Conservation (phyloP, 2,329 filamentous ascomycete species). For the Pseudogymnoascus sp. region DNA sequence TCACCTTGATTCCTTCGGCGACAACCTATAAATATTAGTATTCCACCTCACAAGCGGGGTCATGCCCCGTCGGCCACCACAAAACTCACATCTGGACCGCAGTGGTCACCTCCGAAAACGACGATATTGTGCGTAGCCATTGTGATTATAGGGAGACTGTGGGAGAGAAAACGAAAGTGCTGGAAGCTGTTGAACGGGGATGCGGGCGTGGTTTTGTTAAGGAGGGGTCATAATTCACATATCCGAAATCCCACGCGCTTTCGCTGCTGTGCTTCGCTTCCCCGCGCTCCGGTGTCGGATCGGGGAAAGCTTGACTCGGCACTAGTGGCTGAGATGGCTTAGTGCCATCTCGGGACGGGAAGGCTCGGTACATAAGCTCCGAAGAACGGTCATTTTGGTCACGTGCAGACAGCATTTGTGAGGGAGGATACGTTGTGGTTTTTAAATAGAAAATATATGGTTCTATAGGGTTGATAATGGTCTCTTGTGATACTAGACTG, state of each 20-base stretch:
- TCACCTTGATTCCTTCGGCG: slow-evolving; percentile 76
- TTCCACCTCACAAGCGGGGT: slow-evolving; percentile 11
- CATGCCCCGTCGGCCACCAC: slow-evolving; percentile 7
- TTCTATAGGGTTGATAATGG: not conserved
- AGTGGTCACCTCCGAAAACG: slow-evolving; percentile 77
- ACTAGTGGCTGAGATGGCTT: not conserved
- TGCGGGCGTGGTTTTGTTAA: not conserved
- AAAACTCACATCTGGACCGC: slow-evolving; percentile 68
- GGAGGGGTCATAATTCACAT: slow-evolving; percentile 2
- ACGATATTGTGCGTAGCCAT: slow-evolving; percentile 73
- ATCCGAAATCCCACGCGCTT: slow-evolving; percentile 6
- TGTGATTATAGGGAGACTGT: slow-evolving; percentile 20
- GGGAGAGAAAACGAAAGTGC: not conserved
- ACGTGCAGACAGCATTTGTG: not conserved
- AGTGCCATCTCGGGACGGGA: slow-evolving; percentile 6
- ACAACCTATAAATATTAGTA: slow-evolving; percentile 54
- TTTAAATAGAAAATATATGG: not conserved
- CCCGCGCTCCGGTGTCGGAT: slow-evolving; percentile 8
- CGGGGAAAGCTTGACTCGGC: slow-evolving; percentile 7
- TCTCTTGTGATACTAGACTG: not conserved
- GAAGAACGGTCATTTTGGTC: slow-evolving; percentile 3
- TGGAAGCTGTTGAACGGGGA: not conserved
- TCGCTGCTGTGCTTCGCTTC: slow-evolving; percentile 4
- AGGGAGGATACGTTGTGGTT: not conserved
- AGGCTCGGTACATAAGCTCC: not conserved